phyloP scores from a whole-genome alignment of 78 protist genomes.

The Dictyostelium intermedium region DNA sequence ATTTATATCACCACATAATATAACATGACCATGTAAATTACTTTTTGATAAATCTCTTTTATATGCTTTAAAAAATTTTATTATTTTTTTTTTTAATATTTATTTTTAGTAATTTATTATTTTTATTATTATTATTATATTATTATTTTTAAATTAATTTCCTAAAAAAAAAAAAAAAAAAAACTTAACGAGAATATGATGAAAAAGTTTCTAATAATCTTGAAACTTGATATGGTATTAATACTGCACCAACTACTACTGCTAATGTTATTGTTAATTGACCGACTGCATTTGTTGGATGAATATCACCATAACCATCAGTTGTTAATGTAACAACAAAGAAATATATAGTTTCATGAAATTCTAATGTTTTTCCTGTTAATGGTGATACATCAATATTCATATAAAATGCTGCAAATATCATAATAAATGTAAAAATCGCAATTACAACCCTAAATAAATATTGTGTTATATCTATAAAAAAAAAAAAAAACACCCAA shows the following conservation, averaged over 20 bases:
- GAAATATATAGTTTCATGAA: slow-evolving; percentile 64
- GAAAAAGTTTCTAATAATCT: slow-evolving; percentile 53
- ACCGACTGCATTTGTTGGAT: slow-evolving; percentile 77
- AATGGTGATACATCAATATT: slow-evolving; percentile 24
- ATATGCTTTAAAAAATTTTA: slow-evolving; percentile 31
- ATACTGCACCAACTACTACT: slow-evolving; percentile 63
- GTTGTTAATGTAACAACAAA: slow-evolving; percentile 76
- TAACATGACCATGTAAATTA: slow-evolving; percentile 66
- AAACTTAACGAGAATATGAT: slow-evolving; percentile 71
- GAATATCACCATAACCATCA: slow-evolving; percentile 80
- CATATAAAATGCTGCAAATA: slow-evolving; percentile 79
- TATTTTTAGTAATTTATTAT: no score
- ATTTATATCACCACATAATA: slow-evolving; percentile 72
- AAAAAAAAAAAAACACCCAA: neutral
- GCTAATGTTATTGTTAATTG: slow-evolving; percentile 42
- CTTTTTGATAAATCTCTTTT: slow-evolving; percentile 64
- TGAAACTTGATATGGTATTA: slow-evolving; percentile 77
- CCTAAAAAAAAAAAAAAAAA: no score
- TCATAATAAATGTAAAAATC: slow-evolving; percentile 60
- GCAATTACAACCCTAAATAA: slow-evolving; percentile 73
- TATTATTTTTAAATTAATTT: neutral
- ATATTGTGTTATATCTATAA: slow-evolving; percentile 65
- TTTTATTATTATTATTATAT: neutral
- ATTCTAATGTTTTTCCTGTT: neutral
- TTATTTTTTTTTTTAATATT: neutral